These are phyloP conservation scores for Acer negundo DNA, from an alignment of 345 rosid genomes.

Conservation along the genomic window DNA sequence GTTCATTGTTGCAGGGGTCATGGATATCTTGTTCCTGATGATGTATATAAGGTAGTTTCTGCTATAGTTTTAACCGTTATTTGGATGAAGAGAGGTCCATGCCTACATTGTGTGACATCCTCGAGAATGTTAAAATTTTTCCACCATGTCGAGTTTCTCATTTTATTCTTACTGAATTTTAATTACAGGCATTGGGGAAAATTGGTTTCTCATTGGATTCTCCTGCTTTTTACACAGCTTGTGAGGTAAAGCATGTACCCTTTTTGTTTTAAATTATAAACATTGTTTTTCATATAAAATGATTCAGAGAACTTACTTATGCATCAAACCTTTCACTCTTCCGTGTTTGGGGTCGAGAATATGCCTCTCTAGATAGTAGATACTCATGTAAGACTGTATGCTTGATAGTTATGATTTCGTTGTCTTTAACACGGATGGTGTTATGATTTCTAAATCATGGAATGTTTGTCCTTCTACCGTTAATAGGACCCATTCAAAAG, in stretches of 20 bases:
- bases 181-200: slow-evolving; percentile 60
- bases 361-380: neutral
- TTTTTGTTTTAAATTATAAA: neutral
- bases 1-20: slow-evolving; percentile 46
- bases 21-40: slow-evolving; percentile 58
- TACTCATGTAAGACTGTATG: neutral
- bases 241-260: slow-evolving; percentile 51
- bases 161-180: slow-evolving; percentile 9
- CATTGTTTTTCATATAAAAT: neutral
- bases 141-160: neutral
- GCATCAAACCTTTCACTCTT: neutral
- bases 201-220: slow-evolving; percentile 64
- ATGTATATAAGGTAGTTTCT: slow-evolving; percentile 51
- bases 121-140: neutral
- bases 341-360: neutral
- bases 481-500: no score
- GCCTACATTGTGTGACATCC: neutral
- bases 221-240: slow-evolving; percentile 65
- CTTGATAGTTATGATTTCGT: no score
- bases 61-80: neutral
- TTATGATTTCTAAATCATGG: no score
- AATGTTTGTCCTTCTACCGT: no score
- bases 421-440: no score
- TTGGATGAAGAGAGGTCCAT: neutral
- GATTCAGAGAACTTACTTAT: neutral